Evolutionary conservation across 2,329 filamentous ascomycete genomes (phyloP), one percentile per base, ranked within the genome.

Genomic region (Chaetomium sp.): DNA sequence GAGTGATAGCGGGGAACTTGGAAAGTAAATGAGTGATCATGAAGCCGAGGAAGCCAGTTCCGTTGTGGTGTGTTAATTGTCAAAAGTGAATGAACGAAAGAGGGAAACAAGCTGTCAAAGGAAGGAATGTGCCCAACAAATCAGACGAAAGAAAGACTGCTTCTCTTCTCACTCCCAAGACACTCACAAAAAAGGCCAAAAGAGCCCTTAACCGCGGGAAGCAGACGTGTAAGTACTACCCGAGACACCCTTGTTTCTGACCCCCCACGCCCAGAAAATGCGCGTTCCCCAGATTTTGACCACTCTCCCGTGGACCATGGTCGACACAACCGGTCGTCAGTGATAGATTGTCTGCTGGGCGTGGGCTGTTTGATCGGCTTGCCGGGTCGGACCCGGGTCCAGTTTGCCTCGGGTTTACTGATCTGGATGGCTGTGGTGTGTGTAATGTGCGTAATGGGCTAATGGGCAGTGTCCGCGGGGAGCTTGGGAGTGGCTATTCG

Each of bases 321-420:
- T n/a, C 10, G 9, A 33, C 9, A 44, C 38, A 10, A 40, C 5
- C 11, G 8, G 8, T 42, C 7, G 14, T 6, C 11, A n/a, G 11
- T n/a, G 49, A 9, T 6, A 40, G 52, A 49, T 42, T 52, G 52
- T 19, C 52, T 8, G 47, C 32, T 4, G n/a, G 33, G 19, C 9
- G 36, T 27, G n/a, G 32, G 42, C 9, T 32, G 55, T 57, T 57
- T 54, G 55, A 57, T 54, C 43, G 33, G 40, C 48, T 5, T 9
- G 9, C 11, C 1, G 44, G 32, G 49, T 52, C 32, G 19, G 11
- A 43, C 27, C 8, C 10, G 52, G 40, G 37, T 34, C 55, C 42
- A 42, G 41, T 43, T 42, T 34, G 46, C 50, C 50, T 52, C 49
- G 45, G 49, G n/a, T 40, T 53, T 19, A 14, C 43, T 14, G 34